Percentiles rank a stretch among this genome's conserved stretches.
These are phyloP conservation scores for Colletotrichum sp. DNA, from an alignment of 2,329 filamentous ascomycete genomes.

Conservation along the genomic window DNA sequence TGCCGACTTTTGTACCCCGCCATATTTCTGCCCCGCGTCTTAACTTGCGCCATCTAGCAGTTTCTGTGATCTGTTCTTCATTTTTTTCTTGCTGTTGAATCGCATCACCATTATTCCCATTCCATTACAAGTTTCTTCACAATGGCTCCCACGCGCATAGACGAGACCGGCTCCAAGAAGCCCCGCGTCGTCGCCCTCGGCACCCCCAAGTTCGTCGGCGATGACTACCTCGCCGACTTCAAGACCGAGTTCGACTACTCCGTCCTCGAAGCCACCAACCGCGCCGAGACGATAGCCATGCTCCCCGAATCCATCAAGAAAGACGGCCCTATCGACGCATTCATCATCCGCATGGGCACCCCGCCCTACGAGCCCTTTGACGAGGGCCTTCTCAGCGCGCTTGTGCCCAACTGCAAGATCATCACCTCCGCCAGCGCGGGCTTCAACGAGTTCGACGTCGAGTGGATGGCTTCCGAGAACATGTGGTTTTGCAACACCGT, in stretches of 20 bases:
- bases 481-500: conserved; percentile 61
- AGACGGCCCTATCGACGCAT: conserved; percentile 48
- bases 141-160: background rate
- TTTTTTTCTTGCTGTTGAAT: background rate
- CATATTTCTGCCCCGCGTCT: background rate
- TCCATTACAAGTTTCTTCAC: background rate
- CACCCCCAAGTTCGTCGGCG: conserved; percentile 39
- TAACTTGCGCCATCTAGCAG: background rate
- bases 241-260: conserved; percentile 41
- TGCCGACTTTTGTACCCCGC: background rate
- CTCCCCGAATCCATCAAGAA: conserved; percentile 39
- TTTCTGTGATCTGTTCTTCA: background rate
- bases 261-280: conserved; percentile 40
- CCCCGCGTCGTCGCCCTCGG: conserved; percentile 48
- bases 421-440: conserved; percentile 52
- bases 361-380: conserved; percentile 55
- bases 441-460: conserved; percentile 51
- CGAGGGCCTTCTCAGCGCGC: conserved; percentile 42
- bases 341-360: conserved; percentile 56
- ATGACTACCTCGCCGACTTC: conserved; percentile 45
- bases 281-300: conserved; percentile 36
- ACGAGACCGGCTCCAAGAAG: conserved; percentile 26
- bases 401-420: conserved; percentile 48
- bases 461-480: conserved; percentile 43
- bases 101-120: background rate